Evolutionary conservation across 768 basidiomycete species (phyloP).

Genomic region (Suillus spraguei): DNA sequence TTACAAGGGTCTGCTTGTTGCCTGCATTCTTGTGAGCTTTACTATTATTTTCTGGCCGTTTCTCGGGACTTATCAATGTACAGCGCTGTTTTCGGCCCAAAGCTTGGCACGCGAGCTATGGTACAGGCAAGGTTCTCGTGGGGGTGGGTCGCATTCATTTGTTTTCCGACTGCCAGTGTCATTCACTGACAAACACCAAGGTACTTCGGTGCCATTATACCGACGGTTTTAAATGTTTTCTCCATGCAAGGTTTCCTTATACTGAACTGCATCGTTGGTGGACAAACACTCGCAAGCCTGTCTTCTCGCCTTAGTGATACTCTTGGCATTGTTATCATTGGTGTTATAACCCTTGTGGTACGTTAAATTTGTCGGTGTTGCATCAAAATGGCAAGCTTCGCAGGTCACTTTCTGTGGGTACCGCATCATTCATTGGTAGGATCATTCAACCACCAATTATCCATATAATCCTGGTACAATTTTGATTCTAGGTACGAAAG

Average conservation of each 20-base stretch:
- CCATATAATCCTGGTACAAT: background rate
- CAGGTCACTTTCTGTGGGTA: conserved; percentile 69
- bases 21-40: conserved; percentile 42
- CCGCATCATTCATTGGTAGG: conserved; percentile 58
- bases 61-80: background rate
- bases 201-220: conserved; percentile 41
- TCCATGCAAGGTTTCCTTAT: conserved; percentile 58
- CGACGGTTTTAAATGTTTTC: conserved; percentile 51
- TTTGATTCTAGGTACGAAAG: conserved; percentile 62
- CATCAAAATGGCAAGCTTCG: background rate
- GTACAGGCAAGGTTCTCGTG: conserved; percentile 55
- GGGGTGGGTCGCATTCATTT: conserved; percentile 38
- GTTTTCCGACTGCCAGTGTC: background rate
- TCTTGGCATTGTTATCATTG: conserved; percentile 36
- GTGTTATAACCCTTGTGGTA: conserved; percentile 34
- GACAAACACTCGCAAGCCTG: conserved; percentile 59
- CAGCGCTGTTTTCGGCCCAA: conserved; percentile 55
- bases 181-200: conserved; percentile 30
- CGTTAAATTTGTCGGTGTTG: conserved; percentile 10
- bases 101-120: conserved; percentile 60
- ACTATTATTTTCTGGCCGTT: background rate
- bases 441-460: background rate
- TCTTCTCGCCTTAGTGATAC: conserved; percentile 33
- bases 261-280: conserved; percentile 62
- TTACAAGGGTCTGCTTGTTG: conserved; percentile 32